Evolutionary conservation across 176 grass and related monocot genomes (phyloP).

Genomic region (Musa acuminata): DNA sequence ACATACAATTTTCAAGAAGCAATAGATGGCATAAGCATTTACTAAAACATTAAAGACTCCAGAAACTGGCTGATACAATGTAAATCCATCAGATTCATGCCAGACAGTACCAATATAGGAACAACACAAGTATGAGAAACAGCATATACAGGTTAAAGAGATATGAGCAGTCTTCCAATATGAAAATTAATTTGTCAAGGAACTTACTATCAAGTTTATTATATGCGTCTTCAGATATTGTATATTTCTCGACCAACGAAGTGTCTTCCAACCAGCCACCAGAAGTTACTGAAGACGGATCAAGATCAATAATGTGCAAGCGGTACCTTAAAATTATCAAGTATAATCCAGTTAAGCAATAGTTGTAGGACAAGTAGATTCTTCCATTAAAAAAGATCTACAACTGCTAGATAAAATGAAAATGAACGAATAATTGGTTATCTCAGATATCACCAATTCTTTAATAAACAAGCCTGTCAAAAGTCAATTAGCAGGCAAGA

Average conservation of each 20-base stretch:
- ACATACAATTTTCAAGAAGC: neutral
- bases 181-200: neutral
- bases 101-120: neutral
- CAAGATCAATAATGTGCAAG: conserved; percentile 81
- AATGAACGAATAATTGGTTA: too few relatives aligned
- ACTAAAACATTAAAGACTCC: neutral
- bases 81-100: neutral
- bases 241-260: conserved; percentile 93
- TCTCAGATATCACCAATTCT: too few relatives aligned
- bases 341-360: neutral
- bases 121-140: neutral
- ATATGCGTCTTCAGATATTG: conserved; percentile 82
- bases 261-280: conserved; percentile 95
- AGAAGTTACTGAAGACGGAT: conserved; percentile 72
- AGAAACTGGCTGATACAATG: neutral
- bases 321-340: conserved; percentile 44
- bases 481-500: too few relatives aligned
- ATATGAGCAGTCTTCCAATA: neutral
- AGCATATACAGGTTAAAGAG: neutral
- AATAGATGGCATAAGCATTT: neutral
- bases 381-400: neutral
- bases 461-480: too few relatives aligned
- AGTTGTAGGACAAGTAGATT: neutral
- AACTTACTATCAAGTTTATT: conserved; percentile 67
- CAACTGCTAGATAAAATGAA: too few relatives aligned